Conservation (phyloP, 2,329 filamentous ascomycete species). For the Apiospora marii region DNA sequence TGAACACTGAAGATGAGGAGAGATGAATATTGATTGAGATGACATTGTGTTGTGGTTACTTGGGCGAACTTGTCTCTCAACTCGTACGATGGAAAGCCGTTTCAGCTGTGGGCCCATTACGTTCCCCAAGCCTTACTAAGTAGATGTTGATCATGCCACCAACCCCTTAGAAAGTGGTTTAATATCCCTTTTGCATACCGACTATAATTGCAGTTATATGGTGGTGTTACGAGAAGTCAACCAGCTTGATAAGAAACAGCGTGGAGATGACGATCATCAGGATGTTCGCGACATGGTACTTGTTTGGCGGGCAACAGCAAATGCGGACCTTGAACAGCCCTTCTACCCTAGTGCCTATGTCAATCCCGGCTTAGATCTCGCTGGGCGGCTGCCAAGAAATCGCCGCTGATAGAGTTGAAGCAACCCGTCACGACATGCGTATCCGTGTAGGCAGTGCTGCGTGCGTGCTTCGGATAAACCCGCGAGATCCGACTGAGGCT, state of each 20-base stretch:
- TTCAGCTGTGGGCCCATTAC: conserved; percentile 9
- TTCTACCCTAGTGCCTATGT: neutral
- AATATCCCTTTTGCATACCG: neutral
- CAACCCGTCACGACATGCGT: neutral
- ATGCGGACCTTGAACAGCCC: neutral
- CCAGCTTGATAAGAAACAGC: neutral
- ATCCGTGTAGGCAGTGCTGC: neutral
- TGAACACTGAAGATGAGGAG: neutral
- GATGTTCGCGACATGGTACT: neutral
- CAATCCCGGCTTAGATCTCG: neutral
- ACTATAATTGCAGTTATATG: neutral
- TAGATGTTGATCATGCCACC: neutral
- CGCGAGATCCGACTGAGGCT: neutral
- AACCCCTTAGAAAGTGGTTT: neutral
- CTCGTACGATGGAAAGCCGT: neutral
- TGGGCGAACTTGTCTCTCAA: neutral
- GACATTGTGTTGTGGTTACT: neutral
- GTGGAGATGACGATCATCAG: neutral
- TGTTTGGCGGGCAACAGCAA: neutral
- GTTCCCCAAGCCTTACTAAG: neutral
- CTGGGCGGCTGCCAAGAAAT: neutral
- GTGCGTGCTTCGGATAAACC: neutral
- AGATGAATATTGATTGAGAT: neutral
- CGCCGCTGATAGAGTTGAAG: neutral
- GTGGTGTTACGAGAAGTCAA: neutral